Evolutionary conservation across 2,329 filamentous ascomycete species (phyloP).

Genomic region (Phyllosticta ampelicida): DNA sequence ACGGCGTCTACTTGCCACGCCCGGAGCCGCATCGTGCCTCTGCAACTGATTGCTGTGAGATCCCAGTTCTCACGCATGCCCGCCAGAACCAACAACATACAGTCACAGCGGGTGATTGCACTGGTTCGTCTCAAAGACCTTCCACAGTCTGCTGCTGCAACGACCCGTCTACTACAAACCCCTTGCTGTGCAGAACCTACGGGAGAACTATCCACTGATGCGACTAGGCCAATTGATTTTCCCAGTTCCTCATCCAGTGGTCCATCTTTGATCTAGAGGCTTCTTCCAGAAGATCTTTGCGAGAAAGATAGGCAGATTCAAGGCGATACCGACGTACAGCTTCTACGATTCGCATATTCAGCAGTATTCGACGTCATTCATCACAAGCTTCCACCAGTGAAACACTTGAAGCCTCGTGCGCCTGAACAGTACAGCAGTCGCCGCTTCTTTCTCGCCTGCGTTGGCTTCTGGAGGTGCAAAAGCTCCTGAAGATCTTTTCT

Average conservation of each 20-base stretch:
- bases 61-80: constrained; percentile 3
- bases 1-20: constrained; percentile 24
- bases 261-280: constrained; percentile 9
- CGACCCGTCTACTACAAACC: constrained; percentile 24
- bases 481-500: neutral
- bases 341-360: neutral
- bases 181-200: constrained; percentile 10
- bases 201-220: constrained; percentile 2
- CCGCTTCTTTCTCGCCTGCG: neutral
- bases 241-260: constrained; percentile 1
- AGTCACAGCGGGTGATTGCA: constrained; percentile 25
- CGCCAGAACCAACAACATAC: constrained; percentile 16
- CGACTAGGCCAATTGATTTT: constrained; percentile 5
- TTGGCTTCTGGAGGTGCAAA: neutral
- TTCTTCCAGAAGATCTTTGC: constrained; percentile 16
- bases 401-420: constrained; percentile 1
- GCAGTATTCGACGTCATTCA: constrained; percentile 5
- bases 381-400: constrained; percentile 4
- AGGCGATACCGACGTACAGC: constrained; percentile 7
- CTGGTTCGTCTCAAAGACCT: constrained; percentile 21
- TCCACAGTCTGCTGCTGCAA: constrained; percentile 22
- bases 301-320: constrained; percentile 11
- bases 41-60: constrained; percentile 20
- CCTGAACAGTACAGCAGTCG: neutral
- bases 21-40: constrained; percentile 16